These are phyloP conservation scores for Seminavis robusta DNA, from an alignment of 108 stramenopile genomes.

Conservation along the genomic window DNA sequence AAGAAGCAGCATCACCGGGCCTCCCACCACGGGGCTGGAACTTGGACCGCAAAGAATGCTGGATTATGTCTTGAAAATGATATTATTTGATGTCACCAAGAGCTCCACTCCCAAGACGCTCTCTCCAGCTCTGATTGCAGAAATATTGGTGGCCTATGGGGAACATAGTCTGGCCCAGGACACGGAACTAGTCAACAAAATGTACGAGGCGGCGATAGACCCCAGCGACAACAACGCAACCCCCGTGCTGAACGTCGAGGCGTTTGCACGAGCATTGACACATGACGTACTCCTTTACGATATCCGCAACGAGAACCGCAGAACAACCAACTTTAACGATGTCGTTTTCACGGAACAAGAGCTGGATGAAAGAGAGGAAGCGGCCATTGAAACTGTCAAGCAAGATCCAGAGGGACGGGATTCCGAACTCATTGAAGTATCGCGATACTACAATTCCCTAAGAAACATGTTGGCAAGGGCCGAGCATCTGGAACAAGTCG, in stretches of 20 bases:
- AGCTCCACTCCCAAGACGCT: not conserved
- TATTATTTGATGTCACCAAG: conserved; percentile 34
- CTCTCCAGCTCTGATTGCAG: not conserved
- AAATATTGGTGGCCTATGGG: conserved; percentile 44
- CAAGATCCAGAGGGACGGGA: too few species aligned
- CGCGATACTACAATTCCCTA: too few species aligned
- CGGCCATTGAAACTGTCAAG: too few species aligned
- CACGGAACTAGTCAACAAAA: conserved; percentile 38
- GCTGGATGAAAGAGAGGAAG: too few species aligned
- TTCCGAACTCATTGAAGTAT: too few species aligned
- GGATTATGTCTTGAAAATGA: conserved; percentile 32
- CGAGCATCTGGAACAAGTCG: conserved; percentile 9
- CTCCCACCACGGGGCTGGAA: not conserved
- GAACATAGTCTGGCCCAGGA: conserved; percentile 45
- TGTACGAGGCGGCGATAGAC: conserved; percentile 44
- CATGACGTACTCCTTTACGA: conserved; percentile 23
- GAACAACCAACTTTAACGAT: conserved; percentile 17
- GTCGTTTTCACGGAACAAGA: too few species aligned
- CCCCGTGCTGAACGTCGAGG: conserved; percentile 16
- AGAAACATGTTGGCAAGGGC: too few species aligned
- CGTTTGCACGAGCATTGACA: conserved; percentile 30
- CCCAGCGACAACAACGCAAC: not conserved
- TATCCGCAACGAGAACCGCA: conserved; percentile 25
- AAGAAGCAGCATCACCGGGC: too few species aligned
- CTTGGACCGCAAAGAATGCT: conserved; percentile 30